These are phyloP conservation scores for Aspergillus pseudotamarii DNA, from an alignment of 2,329 filamentous ascomycete species.

Conservation along the genomic window DNA sequence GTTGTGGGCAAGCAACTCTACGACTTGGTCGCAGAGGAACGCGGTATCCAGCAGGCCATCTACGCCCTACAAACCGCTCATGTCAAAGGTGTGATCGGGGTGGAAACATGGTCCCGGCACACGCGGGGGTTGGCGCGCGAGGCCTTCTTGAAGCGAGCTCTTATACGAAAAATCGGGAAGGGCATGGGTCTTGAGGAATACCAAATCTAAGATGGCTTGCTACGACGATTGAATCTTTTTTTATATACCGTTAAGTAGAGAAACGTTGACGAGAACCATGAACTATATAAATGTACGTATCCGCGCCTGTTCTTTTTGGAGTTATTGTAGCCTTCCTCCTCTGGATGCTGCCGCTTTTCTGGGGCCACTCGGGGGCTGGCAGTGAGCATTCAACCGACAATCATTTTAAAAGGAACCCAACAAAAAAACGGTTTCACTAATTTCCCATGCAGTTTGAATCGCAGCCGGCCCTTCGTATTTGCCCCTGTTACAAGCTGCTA, in stretches of 20 bases:
- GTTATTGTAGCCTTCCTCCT: not conserved
- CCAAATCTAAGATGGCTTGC: not conserved
- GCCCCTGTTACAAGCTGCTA: not conserved
- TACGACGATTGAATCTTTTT: not conserved
- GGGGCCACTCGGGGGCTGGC: too few relatives aligned
- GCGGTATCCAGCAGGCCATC: slow-evolving; percentile 81
- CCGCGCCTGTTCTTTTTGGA: not conserved
- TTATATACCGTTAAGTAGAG: slow-evolving; percentile 5
- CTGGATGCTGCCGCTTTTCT: not conserved
- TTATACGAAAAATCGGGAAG: slow-evolving; percentile 49
- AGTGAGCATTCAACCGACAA: too few relatives aligned
- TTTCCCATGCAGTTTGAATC: too few relatives aligned
- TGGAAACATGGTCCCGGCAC: slow-evolving; percentile 51
- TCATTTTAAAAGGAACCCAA: too few relatives aligned
- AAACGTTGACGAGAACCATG: not conserved
- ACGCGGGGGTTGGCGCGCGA: slow-evolving; percentile 52
- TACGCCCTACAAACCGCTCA: slow-evolving; percentile 60
- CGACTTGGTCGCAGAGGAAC: slow-evolving; percentile 83
- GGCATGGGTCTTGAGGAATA: slow-evolving; percentile 48
- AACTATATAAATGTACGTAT: not conserved
- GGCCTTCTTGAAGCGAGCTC: slow-evolving; percentile 49
- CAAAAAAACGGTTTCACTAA: too few relatives aligned
- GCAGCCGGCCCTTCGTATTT: not conserved
- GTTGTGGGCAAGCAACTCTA: slow-evolving; percentile 94
- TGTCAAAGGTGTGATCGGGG: slow-evolving; percentile 48